Evolutionary conservation across 2,329 filamentous ascomycete species (phyloP).

Genomic region (Ophiostoma perfectum): DNA sequence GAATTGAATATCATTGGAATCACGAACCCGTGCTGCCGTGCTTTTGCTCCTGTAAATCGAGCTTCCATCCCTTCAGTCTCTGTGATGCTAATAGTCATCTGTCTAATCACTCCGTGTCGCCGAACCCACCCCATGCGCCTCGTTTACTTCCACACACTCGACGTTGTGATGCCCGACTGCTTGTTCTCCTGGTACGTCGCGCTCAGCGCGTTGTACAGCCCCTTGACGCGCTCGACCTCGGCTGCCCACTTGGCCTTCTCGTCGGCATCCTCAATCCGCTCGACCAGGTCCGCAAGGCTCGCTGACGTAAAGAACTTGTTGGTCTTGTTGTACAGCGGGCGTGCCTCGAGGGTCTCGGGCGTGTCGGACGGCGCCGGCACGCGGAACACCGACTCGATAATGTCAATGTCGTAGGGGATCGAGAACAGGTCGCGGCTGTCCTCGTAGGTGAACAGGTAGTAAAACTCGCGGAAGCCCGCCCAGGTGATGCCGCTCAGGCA

Average conservation of each 20-base stretch:
- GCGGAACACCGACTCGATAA: slow-evolving; percentile 50
- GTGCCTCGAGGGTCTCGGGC: slow-evolving; percentile 35
- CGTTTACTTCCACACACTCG: slow-evolving; percentile 45
- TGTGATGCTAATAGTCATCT: too few relatives aligned
- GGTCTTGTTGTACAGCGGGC: slow-evolving; percentile 48
- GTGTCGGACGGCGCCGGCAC: slow-evolving; percentile 39
- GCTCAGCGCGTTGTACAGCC: slow-evolving; percentile 42
- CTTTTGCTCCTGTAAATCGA: too few relatives aligned
- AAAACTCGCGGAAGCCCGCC: slow-evolving; percentile 52
- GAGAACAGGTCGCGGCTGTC: slow-evolving; percentile 52
- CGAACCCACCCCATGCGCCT: too few relatives aligned
- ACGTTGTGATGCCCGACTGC: slow-evolving; percentile 38
- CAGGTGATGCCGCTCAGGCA: slow-evolving; percentile 55
- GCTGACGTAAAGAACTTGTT: slow-evolving; percentile 51
- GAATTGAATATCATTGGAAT: too few relatives aligned
- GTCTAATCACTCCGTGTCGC: too few relatives aligned
- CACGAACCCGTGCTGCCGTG: too few relatives aligned
- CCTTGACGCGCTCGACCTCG: slow-evolving; percentile 47
- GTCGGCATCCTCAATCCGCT: slow-evolving; percentile 34
- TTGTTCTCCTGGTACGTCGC: slow-evolving; percentile 48
- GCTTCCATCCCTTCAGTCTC: too few relatives aligned
- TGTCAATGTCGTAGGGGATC: slow-evolving; percentile 55
- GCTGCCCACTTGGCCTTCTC: slow-evolving; percentile 34
- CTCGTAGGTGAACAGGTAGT: slow-evolving; percentile 55
- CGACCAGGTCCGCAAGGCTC: slow-evolving; percentile 40